These are phyloP conservation scores for Diddensiella caesifluorescens DNA, from an alignment of 805 yeast genomes.

Conservation along the genomic window DNA sequence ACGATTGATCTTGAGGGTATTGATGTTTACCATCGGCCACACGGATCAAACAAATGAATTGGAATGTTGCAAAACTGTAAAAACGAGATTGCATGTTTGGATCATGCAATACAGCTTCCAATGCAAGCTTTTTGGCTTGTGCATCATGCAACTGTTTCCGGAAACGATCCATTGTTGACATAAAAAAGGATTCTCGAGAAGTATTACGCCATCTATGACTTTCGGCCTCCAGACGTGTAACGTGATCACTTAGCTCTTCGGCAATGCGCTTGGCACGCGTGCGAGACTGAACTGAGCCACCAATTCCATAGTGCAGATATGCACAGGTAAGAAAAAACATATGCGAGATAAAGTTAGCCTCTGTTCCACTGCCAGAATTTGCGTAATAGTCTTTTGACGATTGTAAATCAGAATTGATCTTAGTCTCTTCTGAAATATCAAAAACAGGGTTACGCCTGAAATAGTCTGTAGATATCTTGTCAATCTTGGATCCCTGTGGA, in stretches of 20 bases:
- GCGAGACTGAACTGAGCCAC: constrained; percentile 61
- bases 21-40: constrained; percentile 66
- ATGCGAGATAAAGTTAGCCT: constrained; percentile 80
- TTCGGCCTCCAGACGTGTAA: constrained; percentile 43
- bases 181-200: constrained; percentile 11
- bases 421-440: constrained; percentile 74
- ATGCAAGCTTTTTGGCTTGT: constrained; percentile 48
- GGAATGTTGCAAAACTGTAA: constrained; percentile 73
- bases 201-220: constrained; percentile 28
- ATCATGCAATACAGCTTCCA: constrained; percentile 58
- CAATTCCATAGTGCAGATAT: constrained; percentile 81
- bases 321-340: constrained; percentile 77
- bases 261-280: constrained; percentile 48
- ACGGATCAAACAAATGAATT: constrained; percentile 64
- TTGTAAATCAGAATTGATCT: constrained; percentile 67
- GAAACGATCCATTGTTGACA: constrained; percentile 38
- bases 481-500: constrained; percentile 57
- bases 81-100: constrained; percentile 56
- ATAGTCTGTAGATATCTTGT: constrained; percentile 70
- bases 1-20: constrained; percentile 13
- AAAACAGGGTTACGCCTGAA: constrained; percentile 45
- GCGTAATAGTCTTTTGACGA: constrained; percentile 60
- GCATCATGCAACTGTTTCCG: constrained; percentile 38
- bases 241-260: constrained; percentile 45
- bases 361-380: constrained; percentile 22